Evolutionary conservation across 352 stramenopile species (phyloP).

Genomic region (Phytophthora sojae): DNA sequence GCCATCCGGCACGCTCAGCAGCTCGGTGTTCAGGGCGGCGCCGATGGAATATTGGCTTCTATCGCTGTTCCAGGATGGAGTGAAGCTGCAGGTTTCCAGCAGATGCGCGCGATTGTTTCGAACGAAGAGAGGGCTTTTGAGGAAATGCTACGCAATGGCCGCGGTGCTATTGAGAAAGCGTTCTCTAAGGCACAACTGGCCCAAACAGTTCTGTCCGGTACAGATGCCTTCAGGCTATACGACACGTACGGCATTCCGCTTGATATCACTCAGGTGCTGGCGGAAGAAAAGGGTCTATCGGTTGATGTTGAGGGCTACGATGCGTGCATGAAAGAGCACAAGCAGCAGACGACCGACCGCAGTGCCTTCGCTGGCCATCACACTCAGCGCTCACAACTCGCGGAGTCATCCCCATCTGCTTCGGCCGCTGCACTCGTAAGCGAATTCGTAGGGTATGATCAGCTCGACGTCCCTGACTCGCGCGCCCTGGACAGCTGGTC

Average conservation of each 20-base stretch:
- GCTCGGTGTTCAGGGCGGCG: constrained; percentile 51
- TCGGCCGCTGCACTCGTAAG: constrained; percentile 16
- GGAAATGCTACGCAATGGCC: constrained; percentile 73
- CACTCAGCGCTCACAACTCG: constrained; percentile 19
- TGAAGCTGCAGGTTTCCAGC: constrained; percentile 41
- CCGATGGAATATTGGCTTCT: constrained; percentile 46
- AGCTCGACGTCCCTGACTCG: constrained; percentile 41
- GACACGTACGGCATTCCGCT: constrained; percentile 84
- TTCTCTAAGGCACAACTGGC: constrained; percentile 38
- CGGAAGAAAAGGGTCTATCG: constrained; percentile 59
- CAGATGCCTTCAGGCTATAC: constrained; percentile 75
- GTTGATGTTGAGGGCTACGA: constrained; percentile 71
- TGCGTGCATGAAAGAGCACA: constrained; percentile 54
- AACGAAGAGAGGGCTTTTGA: constrained; percentile 82
- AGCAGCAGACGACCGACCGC: constrained; percentile 53
- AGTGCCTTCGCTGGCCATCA: constrained; percentile 47
- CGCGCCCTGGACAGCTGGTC: constrained; percentile 52
- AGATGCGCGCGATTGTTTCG: constrained; percentile 71
- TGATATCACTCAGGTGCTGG: constrained; percentile 77
- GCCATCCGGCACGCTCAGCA: constrained; percentile 79
- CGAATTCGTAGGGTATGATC: constrained; percentile 73
- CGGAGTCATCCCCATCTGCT: constrained; percentile 8
- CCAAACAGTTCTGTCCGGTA: constrained; percentile 45
- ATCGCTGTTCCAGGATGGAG: constrained; percentile 63
- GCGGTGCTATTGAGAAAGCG: constrained; percentile 67